Base-by-base conservation (phyloP, 768 basidiomycete species). In the Lactarius sanguifluus region DNA sequence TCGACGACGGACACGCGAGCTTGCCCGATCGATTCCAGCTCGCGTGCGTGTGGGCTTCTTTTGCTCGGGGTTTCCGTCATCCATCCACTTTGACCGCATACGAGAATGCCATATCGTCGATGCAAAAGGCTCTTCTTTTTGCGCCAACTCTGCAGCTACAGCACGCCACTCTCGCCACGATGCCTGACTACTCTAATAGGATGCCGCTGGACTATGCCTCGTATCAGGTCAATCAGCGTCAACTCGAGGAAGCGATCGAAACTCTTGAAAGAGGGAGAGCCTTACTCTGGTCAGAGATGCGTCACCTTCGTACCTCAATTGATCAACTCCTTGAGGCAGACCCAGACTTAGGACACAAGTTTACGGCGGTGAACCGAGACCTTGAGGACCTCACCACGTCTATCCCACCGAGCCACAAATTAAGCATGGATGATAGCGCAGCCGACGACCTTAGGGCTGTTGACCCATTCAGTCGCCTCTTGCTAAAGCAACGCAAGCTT, bases 201-300 rank as follows among this genome's bases (percentile, higher is more conserved):
- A 23, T 62, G 16, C 55, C 54, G 1, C 4, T 43, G 5, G 40
- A 62, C 40, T 41, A 56, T 15, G 62, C 62, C 40, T 55, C 61
- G 10, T 62, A 55, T 40, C 36, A n/a, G 28, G 18, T 62, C 18
- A 10, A 20, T 8, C 40, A 2, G 12, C 43, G 23, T 20, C 41
- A 52, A 40, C 13, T 59, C 9, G 15, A 18, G 8, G 3, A 20
- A 2, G 67, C 67, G 4, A 25, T 68, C 12, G 60, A 68, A 41
- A 40, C 20, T 54, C 45, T 69, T 8, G 68, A 69, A 25, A 16
- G 61, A 16, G 59, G 68, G 23, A 56, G 68, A 15, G 47, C 66
- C 23, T 16, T 69, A 25, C 12, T 69, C 10, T 69, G 68, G 66
- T 59, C 57, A 1, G 59, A 69, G 66, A 43, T 69, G 36, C 66